Percentiles rank a stretch among this genome's conserved stretches.
These are phyloP conservation scores for Meyerozyma smithsonii DNA, from an alignment of 1,139 yeast species.

Conservation along the genomic window DNA sequence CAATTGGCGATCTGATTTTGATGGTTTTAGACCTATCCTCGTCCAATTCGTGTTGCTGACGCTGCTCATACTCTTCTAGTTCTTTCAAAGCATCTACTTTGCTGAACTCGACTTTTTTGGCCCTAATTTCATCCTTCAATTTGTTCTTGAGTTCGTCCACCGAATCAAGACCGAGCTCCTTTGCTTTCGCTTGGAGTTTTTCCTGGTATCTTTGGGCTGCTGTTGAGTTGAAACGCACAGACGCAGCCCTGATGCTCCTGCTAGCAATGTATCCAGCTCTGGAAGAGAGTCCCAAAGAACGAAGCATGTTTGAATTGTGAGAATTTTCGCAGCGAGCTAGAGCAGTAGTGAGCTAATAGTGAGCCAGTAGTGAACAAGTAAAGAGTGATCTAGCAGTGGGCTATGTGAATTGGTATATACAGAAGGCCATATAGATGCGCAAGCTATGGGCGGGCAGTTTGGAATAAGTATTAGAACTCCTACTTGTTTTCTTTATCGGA, in stretches of 20 bases:
- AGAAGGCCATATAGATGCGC: too few relatives aligned
- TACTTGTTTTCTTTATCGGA: not conserved
- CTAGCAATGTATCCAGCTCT: not conserved
- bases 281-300: not conserved
- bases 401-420: too few relatives aligned
- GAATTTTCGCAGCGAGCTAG: not conserved
- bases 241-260: not conserved
- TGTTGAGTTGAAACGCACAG: not conserved
- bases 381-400: too few relatives aligned
- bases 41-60: conserved; percentile 26
- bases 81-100: conserved; percentile 68
- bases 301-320: not conserved
- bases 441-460: too few relatives aligned
- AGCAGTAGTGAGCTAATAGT: too few relatives aligned
- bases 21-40: conserved; percentile 24
- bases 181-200: conserved; percentile 34
- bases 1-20: conserved; percentile 42
- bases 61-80: conserved; percentile 51
- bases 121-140: conserved; percentile 57
- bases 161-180: conserved; percentile 32
- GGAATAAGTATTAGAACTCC: not conserved
- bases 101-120: conserved; percentile 51
- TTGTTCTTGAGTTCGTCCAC: conserved; percentile 62
- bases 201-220: conserved; percentile 18
- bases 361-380: too few relatives aligned